These are phyloP conservation scores for Phytophthora hibernalis DNA, from an alignment of 352 stramenopile genomes.

Conservation along the genomic window DNA sequence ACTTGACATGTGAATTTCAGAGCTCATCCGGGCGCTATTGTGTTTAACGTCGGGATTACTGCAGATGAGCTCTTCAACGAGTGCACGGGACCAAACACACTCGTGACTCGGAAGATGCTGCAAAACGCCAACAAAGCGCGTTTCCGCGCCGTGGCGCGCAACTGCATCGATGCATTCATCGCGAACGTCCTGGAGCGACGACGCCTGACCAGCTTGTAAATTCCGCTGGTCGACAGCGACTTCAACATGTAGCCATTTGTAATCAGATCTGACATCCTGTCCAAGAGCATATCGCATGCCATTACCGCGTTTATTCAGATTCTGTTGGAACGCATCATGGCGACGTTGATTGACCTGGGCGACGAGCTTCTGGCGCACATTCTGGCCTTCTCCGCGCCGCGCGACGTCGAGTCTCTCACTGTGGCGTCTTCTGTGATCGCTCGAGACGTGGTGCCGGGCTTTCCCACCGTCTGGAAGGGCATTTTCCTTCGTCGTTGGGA, in stretches of 20 bases:
- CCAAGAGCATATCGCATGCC: constrained; percentile 16
- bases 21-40: too few relatives aligned
- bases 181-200: constrained; percentile 28
- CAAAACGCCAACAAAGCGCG: constrained; percentile 18
- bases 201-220: constrained; percentile 9
- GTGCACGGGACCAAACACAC: constrained; percentile 25
- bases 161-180: constrained; percentile 37
- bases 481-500: constrained; percentile 70
- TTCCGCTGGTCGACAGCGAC: not conserved
- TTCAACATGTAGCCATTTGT: constrained; percentile 22
- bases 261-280: constrained; percentile 22
- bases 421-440: constrained; percentile 56
- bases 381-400: constrained; percentile 44
- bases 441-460: constrained; percentile 54
- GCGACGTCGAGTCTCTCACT: constrained; percentile 66
- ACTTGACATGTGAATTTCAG: too few relatives aligned
- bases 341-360: constrained; percentile 39
- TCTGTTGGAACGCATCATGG: constrained; percentile 12
- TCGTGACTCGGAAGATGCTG: constrained; percentile 24
- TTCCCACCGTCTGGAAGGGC: constrained; percentile 61
- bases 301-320: constrained; percentile 5
- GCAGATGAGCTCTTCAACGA: constrained; percentile 64
- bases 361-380: constrained; percentile 66
- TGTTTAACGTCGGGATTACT: not conserved
- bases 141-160: constrained; percentile 15